phyloP scores from a whole-genome alignment of 169 alveolate species.

The Amoebophrya sp. region DNA sequence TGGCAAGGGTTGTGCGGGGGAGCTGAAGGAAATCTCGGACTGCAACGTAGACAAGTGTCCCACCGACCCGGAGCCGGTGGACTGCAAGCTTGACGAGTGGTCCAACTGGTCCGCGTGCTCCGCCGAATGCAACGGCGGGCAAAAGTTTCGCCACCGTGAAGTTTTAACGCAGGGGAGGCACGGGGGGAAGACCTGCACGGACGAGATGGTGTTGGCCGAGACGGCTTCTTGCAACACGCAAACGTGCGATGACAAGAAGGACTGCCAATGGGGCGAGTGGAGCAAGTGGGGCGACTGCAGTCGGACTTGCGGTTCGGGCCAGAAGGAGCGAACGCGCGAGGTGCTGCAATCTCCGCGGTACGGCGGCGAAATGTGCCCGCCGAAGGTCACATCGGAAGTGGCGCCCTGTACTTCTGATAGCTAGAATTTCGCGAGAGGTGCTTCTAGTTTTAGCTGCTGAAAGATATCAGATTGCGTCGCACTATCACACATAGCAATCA shows the following conservation, averaged over 20 bases:
- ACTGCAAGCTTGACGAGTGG: neutral
- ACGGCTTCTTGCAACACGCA: neutral
- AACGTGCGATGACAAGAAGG: neutral
- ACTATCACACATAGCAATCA: too few species aligned
- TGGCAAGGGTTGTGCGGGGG: neutral
- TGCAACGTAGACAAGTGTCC: neutral
- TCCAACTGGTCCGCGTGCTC: neutral
- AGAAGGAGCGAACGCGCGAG: neutral
- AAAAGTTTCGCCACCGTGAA: neutral
- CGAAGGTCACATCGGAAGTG: neutral
- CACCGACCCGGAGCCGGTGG: neutral
- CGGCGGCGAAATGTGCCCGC: neutral
- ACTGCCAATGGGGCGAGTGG: neutral
- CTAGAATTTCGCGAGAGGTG: too few species aligned
- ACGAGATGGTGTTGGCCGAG: neutral
- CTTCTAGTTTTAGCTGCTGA: too few species aligned
- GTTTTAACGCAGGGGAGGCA: neutral
- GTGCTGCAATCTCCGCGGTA: neutral
- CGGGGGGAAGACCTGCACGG: neutral
- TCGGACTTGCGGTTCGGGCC: neutral
- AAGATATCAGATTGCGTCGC: too few species aligned
- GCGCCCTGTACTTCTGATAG: too few species aligned
- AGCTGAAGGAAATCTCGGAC: neutral
- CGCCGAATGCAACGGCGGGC: slow-evolving; percentile 5
- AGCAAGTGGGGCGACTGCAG: neutral